Conservation (phyloP, 805 yeast species). For the Yamadazyma sp. region DNA sequence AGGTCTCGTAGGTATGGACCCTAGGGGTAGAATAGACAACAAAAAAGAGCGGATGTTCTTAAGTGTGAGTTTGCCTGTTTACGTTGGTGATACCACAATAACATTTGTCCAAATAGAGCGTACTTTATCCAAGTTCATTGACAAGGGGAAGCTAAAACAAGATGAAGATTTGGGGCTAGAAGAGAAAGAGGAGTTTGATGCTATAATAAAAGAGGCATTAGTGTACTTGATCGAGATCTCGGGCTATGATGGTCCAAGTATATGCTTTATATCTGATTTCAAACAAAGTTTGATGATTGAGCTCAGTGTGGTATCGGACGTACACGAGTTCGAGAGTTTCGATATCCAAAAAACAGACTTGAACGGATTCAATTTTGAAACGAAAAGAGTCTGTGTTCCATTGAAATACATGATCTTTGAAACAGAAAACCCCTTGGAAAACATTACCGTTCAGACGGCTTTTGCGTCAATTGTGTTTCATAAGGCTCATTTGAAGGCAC, state of each 20-base stretch:
- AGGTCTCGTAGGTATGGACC: too few relatives aligned
- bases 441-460: neutral
- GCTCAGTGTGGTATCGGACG: neutral
- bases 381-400: neutral
- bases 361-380: neutral
- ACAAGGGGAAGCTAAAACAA: too few relatives aligned
- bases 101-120: constrained; percentile 1
- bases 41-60: neutral
- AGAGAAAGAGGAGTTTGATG: neutral
- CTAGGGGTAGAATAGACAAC: too few relatives aligned
- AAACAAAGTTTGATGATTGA: neutral
- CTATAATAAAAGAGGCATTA: constrained; percentile 1
- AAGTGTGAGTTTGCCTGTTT: neutral
- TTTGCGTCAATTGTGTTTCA: constrained; percentile 1
- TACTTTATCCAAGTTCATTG: too few relatives aligned
- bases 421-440: neutral
- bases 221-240: neutral
- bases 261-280: neutral
- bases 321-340: neutral
- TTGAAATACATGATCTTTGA: neutral
- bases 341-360: neutral
- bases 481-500: neutral
- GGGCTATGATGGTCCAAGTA: neutral
- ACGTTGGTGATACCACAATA: neutral
- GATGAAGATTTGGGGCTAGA: too few relatives aligned